Base-by-base conservation (phyloP, 108 stramenopile genomes). In the Nitzschia inconspicua region DNA sequence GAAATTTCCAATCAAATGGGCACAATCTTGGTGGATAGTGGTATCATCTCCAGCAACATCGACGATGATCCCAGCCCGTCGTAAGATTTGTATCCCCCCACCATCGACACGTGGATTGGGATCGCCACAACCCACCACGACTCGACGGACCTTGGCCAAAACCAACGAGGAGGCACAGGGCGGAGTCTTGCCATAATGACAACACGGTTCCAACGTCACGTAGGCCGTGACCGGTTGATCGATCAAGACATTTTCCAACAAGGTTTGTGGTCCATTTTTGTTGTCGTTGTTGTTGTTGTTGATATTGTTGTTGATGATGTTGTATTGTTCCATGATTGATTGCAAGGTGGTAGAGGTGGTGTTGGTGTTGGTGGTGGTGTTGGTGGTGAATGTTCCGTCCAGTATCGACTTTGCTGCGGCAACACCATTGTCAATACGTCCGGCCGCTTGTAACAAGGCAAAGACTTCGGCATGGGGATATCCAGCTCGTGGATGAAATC, bases 181-280 rank as follows among this genome's bases (percentile, higher is more conserved):
- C 14, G 94, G 94, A 7, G 94, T 95, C 22, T 75, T 60, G 4
- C 94, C 94, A 28, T 58, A 63, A 54, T 95, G 94, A 68, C 88
- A 91, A 68, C 94, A 95, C 0, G 94, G 94, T 70, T 95, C 94
- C 28, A 95, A 60, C 6, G 94, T 93, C 13, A 95, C 94, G 69
- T 95, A 95, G 14, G 94, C 94, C 19, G 94, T 95, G 44, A 84
- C 74, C 22, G 71, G 46, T 11, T 35, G 44, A 16, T 66, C 56
- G 14, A 32, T 24, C 24, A 86, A 72, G 20, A 18, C 14, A 29
- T 74, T 55, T 14, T 50, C 60, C 66, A 92, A 85, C 26, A 92
- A 44, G 31, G 63, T 46, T 29, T 56, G 34, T 26, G 87, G 62
- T 7, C 84, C 86, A 39, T 65, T 66, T n/a, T n/a, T n/a, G n/a